Base-by-base conservation (phyloP, 192 early-diverging fungal genomes). In the Umbelopsis ramanniana region DNA sequence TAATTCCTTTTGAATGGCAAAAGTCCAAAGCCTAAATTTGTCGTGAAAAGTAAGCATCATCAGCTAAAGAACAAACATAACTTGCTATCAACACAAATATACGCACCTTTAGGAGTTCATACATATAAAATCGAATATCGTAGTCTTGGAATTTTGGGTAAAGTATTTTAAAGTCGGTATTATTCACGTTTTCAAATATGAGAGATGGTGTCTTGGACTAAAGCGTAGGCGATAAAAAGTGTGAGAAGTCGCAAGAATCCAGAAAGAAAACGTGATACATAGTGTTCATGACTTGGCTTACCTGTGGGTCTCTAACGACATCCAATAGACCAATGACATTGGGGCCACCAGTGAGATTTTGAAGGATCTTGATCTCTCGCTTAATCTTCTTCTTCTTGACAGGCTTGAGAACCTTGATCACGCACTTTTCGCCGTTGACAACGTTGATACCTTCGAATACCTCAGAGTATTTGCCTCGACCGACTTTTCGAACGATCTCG, bases 351-450 rank as follows among this genome's bases (percentile, higher is more conserved):
- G 92, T 89, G 52, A 99, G 84, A 77, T 98, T 99, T 79, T 98
- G 96, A 75, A 99, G 88, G 69, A 99, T 99, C 80, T 97, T 98
- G 81, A 99, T 97, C 80, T 99, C 97, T 60, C 97, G 88, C 89
- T 97, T 98, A 76, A 99, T 99, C 88, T 99, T 99, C 92, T 98
- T 98, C 90, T 99, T 99, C 87, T 99, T 99, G 74, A 99, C 96
- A 5, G 97, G 97, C 86, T 99, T 99, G 57, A 99, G 85, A 15
- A 97, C 97, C 87, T 99, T 99, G 88, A 99, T 99, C 72, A 96
- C 93, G 84, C 97, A 98, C 75, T 96, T 90, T 69, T 88, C 82
- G 66, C 90, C 83, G 81, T 93, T 97, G 68, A 87, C 85, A 24
- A 95, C 84, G 82, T 96, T 96, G 82, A 97, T 87, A n/a, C 96